These are phyloP conservation scores for Gonapodya prolifera DNA, from an alignment of 192 early-diverging fungal genomes.

Conservation along the genomic window DNA sequence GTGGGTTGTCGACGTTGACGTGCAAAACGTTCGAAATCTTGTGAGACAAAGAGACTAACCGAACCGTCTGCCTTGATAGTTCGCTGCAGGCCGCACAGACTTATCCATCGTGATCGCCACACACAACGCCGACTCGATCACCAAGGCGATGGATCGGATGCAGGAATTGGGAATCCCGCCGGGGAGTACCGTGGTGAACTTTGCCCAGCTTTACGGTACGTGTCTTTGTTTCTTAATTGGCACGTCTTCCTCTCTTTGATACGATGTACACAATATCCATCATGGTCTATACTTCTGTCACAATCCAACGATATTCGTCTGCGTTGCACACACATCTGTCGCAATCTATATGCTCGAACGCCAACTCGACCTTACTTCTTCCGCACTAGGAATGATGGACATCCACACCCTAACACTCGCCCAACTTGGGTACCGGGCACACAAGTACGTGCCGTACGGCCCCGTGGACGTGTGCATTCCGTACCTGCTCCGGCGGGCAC, in stretches of 20 bases:
- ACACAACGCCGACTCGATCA: slow-evolving; percentile 76
- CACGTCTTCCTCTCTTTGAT: no score
- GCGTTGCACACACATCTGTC: no score
- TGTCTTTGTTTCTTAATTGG: no score
- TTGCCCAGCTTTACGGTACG: slow-evolving; percentile 97
- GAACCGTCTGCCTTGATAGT: slow-evolving; percentile 12
- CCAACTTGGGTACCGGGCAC: slow-evolving; percentile 57
- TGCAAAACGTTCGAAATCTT: slow-evolving; percentile 16
- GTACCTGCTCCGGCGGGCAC: slow-evolving; percentile 81
- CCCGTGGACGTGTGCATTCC: slow-evolving; percentile 82
- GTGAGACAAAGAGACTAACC: no score
- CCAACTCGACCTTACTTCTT: no score
- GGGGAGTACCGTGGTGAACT: slow-evolving; percentile 53
- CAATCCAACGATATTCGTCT: no score
- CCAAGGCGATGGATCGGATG: slow-evolving; percentile 46
- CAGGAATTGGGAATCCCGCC: slow-evolving; percentile 37
- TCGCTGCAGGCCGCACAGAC: slow-evolving; percentile 18
- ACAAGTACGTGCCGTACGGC: slow-evolving; percentile 92
- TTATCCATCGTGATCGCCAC: slow-evolving; percentile 74
- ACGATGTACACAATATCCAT: no score
- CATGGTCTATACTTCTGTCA: no score
- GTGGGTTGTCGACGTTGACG: slow-evolving; percentile 21
- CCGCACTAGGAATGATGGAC: slow-evolving; percentile 92
- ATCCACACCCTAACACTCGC: slow-evolving; percentile 71
- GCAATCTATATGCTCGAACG: no score